A percentile compares a stretch with the other conserved stretches of the same genome.
Evolutionary conservation across 345 rosid species (phyloP).

Genomic region (Punica granatum): DNA sequence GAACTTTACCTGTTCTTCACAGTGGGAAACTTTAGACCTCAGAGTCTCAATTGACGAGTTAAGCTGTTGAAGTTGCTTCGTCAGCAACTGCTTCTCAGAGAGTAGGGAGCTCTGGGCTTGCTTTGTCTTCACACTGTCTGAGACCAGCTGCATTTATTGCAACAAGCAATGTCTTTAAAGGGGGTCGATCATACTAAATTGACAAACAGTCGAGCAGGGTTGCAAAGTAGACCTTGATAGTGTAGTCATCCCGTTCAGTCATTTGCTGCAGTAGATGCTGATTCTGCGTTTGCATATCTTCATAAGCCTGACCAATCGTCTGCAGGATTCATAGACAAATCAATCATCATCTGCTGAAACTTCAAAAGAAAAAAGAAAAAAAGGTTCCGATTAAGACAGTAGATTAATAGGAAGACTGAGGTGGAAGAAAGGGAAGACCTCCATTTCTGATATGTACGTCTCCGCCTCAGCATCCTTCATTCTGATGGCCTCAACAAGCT

Average conservation of each 20-base stretch:
- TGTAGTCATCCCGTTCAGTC: constrained; percentile 82
- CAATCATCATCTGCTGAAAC: constrained; percentile 1
- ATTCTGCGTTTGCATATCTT: constrained; percentile 94
- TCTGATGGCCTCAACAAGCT: constrained; percentile 73
- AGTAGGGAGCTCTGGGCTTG: constrained; percentile 55
- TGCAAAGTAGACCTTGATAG: constrained; percentile 56
- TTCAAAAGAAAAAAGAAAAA: background rate
- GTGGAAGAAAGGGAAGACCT: constrained; percentile 30
- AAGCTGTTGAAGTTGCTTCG: constrained; percentile 70
- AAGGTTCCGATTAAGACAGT: too few relatives aligned
- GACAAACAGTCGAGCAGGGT: background rate
- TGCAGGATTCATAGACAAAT: constrained; percentile 19
- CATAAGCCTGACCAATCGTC: constrained; percentile 96
- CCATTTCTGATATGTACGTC: constrained; percentile 85
- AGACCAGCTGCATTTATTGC: constrained; percentile 64
- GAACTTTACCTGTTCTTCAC: constrained; percentile 65
- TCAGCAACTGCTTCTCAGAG: constrained; percentile 67
- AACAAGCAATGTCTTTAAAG: background rate
- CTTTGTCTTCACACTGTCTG: constrained; percentile 93
- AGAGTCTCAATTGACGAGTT: constrained; percentile 48
- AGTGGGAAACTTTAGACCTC: constrained; percentile 50
- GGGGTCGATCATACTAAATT: background rate
- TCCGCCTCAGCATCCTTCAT: constrained; percentile 77
- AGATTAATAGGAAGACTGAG: background rate
- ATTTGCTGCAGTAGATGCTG: constrained; percentile 82